Percentiles rank a stretch among this genome's conserved stretches.
These are phyloP conservation scores for Helenozyma rhizophorensis DNA, from an alignment of 805 yeast species.

Conservation along the genomic window DNA sequence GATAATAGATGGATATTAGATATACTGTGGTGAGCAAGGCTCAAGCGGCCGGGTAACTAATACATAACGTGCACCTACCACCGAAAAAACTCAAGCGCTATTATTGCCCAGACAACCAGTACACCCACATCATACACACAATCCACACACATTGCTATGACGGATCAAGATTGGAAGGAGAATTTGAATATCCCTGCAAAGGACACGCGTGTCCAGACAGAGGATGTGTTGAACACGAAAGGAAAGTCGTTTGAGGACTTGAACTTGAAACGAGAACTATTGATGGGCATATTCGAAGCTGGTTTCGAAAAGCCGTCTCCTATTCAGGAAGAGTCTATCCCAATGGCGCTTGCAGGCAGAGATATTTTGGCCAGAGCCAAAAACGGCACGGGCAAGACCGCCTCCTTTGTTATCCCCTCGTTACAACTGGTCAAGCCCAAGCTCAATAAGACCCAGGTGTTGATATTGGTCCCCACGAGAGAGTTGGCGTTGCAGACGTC, in stretches of 20 bases:
- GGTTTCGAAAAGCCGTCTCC: conserved; percentile 98
- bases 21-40: too few relatives aligned
- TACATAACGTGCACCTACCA: too few relatives aligned
- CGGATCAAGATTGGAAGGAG: conserved; percentile 56
- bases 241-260: conserved; percentile 92
- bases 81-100: too few relatives aligned
- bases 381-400: conserved; percentile 98
- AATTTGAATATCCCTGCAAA: conserved; percentile 70
- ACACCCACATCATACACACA: neutral
- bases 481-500: conserved; percentile 97
- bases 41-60: too few relatives aligned
- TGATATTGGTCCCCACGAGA: conserved; percentile 94
- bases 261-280: conserved; percentile 81
- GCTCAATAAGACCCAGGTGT: conserved; percentile 78
- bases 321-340: conserved; percentile 95
- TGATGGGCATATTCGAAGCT: conserved; percentile 98
- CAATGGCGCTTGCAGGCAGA: conserved; percentile 91
- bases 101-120: too few relatives aligned
- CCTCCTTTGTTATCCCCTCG: conserved; percentile 93
- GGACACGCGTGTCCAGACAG: conserved; percentile 95
- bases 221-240: conserved; percentile 87
- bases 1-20: too few relatives aligned
- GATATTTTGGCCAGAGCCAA: conserved; percentile 97
- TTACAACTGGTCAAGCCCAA: conserved; percentile 86
- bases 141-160: conserved; percentile 5